phyloP scores from a whole-genome alignment of 208 protist species.

The Wallacemonas sp. region DNA sequence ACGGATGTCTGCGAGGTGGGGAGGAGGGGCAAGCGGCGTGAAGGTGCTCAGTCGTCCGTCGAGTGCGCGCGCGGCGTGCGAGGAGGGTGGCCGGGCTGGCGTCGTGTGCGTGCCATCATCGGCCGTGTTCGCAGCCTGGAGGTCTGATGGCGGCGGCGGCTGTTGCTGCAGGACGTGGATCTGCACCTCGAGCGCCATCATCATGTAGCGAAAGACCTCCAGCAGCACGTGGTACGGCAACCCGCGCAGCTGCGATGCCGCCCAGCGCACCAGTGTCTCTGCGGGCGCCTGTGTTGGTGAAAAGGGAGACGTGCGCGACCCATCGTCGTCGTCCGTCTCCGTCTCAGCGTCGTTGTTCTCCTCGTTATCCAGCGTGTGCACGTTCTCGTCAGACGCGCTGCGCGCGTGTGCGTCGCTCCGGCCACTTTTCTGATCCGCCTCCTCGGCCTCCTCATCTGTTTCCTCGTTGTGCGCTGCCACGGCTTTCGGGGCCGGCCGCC shows the following conservation, averaged over 20 bases:
- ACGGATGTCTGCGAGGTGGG: too few species aligned
- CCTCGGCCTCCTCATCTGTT: background rate
- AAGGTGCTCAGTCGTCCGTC: background rate
- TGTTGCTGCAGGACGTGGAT: background rate
- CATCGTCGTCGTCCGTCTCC: background rate
- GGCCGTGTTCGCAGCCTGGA: background rate
- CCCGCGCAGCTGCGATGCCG: slow-evolving; percentile 1
- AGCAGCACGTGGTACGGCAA: slow-evolving; percentile 21
- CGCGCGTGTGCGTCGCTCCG: background rate
- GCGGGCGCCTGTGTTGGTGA: slow-evolving; percentile 6
- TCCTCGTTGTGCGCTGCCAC: background rate
- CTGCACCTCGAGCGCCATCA: slow-evolving; percentile 21
- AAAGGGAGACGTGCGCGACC: slow-evolving; percentile 23
- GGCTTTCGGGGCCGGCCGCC: background rate
- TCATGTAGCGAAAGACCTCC: slow-evolving; percentile 20
- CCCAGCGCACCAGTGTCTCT: slow-evolving; percentile 17
- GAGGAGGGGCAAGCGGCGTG: slow-evolving; percentile 1
- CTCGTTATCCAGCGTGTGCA: background rate
- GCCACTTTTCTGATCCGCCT: background rate
- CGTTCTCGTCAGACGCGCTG: background rate
- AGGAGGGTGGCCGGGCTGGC: too few species aligned
- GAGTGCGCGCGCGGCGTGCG: too few species aligned
- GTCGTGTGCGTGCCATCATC: too few species aligned
- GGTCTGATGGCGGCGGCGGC: too few species aligned
- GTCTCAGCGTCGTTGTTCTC: background rate